These are phyloP conservation scores for Alisma plantagoaquatica DNA, from an alignment of 106 monocot genomes.

Conservation along the genomic window DNA sequence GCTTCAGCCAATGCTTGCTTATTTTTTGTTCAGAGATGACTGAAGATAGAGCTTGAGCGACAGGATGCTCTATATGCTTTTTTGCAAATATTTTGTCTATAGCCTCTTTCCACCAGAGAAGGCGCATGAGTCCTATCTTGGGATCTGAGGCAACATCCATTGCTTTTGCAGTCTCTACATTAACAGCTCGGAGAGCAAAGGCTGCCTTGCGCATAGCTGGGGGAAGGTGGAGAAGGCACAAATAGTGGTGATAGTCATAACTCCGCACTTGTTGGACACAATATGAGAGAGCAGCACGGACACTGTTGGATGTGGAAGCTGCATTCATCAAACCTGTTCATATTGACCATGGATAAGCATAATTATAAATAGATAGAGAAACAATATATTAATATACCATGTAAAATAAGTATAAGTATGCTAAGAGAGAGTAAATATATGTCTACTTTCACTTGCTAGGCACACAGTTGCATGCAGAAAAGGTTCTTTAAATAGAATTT, in stretches of 20 bases:
- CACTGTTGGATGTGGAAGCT: conserved; percentile 25
- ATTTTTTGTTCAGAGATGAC: conserved; percentile 64
- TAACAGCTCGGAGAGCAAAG: conserved; percentile 64
- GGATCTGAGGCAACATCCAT: conserved; percentile 78
- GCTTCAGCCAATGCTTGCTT: conserved; percentile 77
- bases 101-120: conserved; percentile 84
- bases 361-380: too few species aligned
- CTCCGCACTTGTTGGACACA: conserved; percentile 74
- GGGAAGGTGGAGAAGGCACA: conserved; percentile 83
- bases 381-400: too few species aligned
- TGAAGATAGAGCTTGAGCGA: conserved; percentile 59
- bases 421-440: too few species aligned
- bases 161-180: conserved; percentile 66
- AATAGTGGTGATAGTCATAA: conserved; percentile 86
- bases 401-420: too few species aligned
- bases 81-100: conserved; percentile 52
- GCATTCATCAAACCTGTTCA: too few species aligned
- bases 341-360: too few species aligned
- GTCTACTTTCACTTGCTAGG: too few species aligned
- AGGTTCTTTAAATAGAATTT: too few species aligned
- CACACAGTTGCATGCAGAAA: too few species aligned
- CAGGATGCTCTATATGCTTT: conserved; percentile 60
- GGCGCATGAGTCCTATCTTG: conserved; percentile 74
- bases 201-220: conserved; percentile 62
- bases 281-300: conserved; percentile 62